These are phyloP conservation scores for Apostasia shenzhenica DNA, from an alignment of 106 monocot species.

Conservation along the genomic window DNA sequence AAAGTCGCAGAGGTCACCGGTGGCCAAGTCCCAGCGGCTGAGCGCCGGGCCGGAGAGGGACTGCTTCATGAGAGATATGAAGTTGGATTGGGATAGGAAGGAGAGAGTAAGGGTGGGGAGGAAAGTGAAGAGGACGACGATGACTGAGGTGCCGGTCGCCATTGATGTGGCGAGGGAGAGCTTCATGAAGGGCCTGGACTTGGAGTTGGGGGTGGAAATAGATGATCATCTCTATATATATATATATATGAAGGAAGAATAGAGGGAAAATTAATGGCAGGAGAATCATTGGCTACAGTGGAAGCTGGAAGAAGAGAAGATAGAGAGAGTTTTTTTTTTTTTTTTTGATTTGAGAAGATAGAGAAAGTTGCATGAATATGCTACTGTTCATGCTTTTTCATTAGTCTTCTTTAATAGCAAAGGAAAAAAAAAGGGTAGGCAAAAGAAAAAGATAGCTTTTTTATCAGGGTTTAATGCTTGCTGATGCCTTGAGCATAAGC, in stretches of 20 bases:
- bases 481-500: no score
- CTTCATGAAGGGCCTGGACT: not conserved
- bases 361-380: no score
- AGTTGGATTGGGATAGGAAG: slow-evolving; percentile 32
- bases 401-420: no score
- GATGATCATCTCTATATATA: slow-evolving; percentile 14
- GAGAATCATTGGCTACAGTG: slow-evolving; percentile 13
- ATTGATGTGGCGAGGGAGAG: not conserved
- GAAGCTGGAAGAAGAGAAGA: slow-evolving; percentile 4
- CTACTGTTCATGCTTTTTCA: no score
- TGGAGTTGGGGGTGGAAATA: slow-evolving; percentile 5
- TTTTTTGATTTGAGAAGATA: no score
- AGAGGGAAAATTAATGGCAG: slow-evolving; percentile 1
- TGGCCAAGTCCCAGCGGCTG: slow-evolving; percentile 34
- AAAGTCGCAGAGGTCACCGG: slow-evolving; percentile 33
- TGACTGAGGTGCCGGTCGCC: slow-evolving; percentile 13
- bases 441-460: no score
- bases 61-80: slow-evolving; percentile 57
- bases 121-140: slow-evolving; percentile 8
- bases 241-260: slow-evolving; percentile 2
- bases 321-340: not conserved
- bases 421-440: no score
- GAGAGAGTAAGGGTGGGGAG: not conserved
- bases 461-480: no score
- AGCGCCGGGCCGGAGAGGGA: slow-evolving; percentile 47